Evolutionary conservation across 1,284 basidiomycete genomes (phyloP), one percentile per base, ranked within the genome.

Genomic region (Ceratobasidium sp.): DNA sequence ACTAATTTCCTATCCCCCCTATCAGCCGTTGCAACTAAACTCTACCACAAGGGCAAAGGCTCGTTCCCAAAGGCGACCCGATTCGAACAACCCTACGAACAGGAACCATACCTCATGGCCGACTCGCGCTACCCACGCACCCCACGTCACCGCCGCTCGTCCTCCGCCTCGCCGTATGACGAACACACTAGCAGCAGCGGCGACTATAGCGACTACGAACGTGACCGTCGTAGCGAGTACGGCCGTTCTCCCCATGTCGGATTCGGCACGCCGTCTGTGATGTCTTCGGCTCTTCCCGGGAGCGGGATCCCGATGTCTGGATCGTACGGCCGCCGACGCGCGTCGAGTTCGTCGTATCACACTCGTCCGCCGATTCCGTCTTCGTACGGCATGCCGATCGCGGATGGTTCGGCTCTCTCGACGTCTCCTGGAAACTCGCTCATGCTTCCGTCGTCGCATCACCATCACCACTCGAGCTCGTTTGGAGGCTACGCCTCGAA

Each of bases 71-170:
- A 42, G 18, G 9, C 18, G 26, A 12, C 44, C 23, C 71, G 71
- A 42, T 63, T 26, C 28, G 71, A 75, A 51, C 42, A 67, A 67
- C 64, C 64, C 64, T 67, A 67, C 18, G 64, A 33, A 18, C 64
- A 67, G 53, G 71, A 75, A 40, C 60, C 71, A 10, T 75, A 63
- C 46, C 42, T 63, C 39, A 40, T 46, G 71, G 0, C 33, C 23
- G 71, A 75, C 71, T 51, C 58, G 44, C 71, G 71, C 44, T 75
- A 75, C 40, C 58, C 58, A 13, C 39, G 56, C 56, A 18, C n/a
- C 33, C 28, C 12, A 12, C 58, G 44, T 15, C 58, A 55, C 26
- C 44, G 58, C 23, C 71, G 71, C 20, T 60, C 40, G 12, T 72
- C 70, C 20, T 75, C 71, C 15, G 40, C 46, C 33, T 75, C 60